Conservation (phyloP, 768 basidiomycete genomes). For the Tricholoma sp. region DNA sequence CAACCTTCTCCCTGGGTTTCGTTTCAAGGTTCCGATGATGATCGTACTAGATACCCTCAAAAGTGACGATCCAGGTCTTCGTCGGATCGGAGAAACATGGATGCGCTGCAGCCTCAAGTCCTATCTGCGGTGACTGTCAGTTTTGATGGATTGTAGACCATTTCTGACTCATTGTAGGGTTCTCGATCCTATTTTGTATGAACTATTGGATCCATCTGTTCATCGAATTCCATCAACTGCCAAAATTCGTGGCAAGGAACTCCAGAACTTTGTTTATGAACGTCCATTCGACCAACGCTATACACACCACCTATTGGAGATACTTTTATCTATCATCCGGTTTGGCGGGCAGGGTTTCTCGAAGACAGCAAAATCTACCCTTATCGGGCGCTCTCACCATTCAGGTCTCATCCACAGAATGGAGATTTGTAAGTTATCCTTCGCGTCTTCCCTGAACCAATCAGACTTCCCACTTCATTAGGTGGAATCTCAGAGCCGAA, state of each 20-base stretch:
- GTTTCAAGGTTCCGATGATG: constrained; percentile 83
- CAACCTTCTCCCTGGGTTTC: constrained; percentile 71
- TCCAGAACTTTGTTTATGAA: constrained; percentile 66
- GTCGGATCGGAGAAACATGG: constrained; percentile 91
- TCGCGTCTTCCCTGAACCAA: background rate
- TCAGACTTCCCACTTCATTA: constrained; percentile 11
- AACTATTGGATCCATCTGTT: constrained; percentile 69
- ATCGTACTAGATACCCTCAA: constrained; percentile 80
- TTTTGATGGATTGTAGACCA: background rate
- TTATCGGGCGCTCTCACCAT: constrained; percentile 63
- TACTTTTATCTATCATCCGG: constrained; percentile 67
- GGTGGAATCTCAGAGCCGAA: constrained; percentile 43
- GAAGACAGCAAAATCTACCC: constrained; percentile 62
- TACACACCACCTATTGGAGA: constrained; percentile 70
- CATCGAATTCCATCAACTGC: constrained; percentile 41
- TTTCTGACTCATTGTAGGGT: constrained; percentile 43
- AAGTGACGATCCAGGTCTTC: constrained; percentile 65
- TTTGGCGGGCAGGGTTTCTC: constrained; percentile 90
- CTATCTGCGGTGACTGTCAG: constrained; percentile 64
- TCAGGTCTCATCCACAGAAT: constrained; percentile 57
- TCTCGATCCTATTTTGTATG: constrained; percentile 81
- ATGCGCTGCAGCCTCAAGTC: constrained; percentile 93
- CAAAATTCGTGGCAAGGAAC: constrained; percentile 59
- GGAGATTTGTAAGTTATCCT: constrained; percentile 42
- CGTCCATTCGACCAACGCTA: constrained; percentile 74